Percentiles rank a stretch among this genome's conserved stretches.
These are phyloP conservation scores for Elymus sibiricus DNA, from an alignment of 176 grass and related monocot species.

Conservation along the genomic window DNA sequence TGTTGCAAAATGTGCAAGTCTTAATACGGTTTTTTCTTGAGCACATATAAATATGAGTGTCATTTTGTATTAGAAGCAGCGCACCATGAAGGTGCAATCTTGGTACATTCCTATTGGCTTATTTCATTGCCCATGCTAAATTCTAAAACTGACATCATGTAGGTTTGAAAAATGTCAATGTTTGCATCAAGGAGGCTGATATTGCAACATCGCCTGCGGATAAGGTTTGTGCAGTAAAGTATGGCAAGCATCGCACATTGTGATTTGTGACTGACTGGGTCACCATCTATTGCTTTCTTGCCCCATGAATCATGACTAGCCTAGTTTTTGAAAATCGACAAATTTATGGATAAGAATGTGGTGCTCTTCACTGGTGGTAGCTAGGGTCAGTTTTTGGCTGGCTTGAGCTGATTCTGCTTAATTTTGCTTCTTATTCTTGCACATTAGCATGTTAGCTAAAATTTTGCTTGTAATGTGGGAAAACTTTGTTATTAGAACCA, in stretches of 20 bases:
- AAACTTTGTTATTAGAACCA: neutral
- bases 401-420: constrained; percentile 3
- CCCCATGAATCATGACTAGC: neutral
- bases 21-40: neutral
- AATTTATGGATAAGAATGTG: neutral
- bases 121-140: neutral
- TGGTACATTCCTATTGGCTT: neutral
- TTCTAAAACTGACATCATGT: constrained; percentile 7
- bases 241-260: neutral
- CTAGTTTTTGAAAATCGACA: neutral
- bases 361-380: neutral
- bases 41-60: too few relatives aligned
- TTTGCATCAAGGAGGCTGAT: constrained; percentile 62
- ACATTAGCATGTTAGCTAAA: neutral
- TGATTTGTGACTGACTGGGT: neutral
- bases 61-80: too few relatives aligned
- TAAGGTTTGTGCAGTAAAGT: constrained; percentile 49
- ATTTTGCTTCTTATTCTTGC: neutral
- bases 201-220: constrained; percentile 50
- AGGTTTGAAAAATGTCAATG: constrained; percentile 73
- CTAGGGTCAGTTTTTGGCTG: constrained; percentile 6
- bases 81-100: too few relatives aligned
- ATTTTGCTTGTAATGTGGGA: neutral
- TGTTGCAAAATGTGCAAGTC: constrained; percentile 12
- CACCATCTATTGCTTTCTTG: neutral